A percentile compares a stretch with the other conserved stretches of the same genome.
phyloP scores from a whole-genome alignment of 371 early-diverging fungal genomes.

The Mucor irregularis region DNA sequence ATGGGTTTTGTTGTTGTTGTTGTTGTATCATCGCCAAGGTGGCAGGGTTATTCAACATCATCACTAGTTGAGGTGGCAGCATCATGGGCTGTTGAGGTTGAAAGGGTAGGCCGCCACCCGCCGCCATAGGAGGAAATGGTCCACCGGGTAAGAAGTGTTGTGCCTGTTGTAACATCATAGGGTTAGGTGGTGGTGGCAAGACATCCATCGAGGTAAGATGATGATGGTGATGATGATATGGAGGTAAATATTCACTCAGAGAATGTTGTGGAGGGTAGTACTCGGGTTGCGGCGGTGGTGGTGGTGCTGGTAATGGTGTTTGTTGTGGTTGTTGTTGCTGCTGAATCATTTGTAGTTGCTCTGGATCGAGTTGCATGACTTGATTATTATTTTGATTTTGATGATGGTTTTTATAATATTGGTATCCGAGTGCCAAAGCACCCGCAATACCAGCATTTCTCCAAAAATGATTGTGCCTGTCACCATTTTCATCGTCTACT shows the following conservation, averaged over 20 bases:
- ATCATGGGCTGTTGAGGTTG: neutral
- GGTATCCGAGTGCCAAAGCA: constrained; percentile 24
- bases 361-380: constrained; percentile 4
- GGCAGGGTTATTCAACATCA: no score
- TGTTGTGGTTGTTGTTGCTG: constrained; percentile 1
- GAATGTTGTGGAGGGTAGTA: constrained; percentile 2
- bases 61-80: neutral
- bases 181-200: neutral
- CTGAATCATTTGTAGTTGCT: constrained; percentile 2
- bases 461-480: constrained; percentile 16
- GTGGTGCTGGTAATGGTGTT: neutral
- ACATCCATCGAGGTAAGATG: neutral
- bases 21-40: neutral
- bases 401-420: constrained; percentile 19
- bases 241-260: neutral
- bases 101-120: neutral
- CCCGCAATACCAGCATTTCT: constrained; percentile 26
- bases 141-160: no score
- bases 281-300: neutral
- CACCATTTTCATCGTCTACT: constrained; percentile 7
- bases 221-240: neutral
- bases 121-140: neutral
- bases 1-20: constrained; percentile 7
- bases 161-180: constrained; percentile 1
- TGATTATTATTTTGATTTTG: constrained; percentile 6